Evolutionary conservation across 495 filamentous ascomycete species (phyloP).

Genomic region (Penicillium goetzii): DNA sequence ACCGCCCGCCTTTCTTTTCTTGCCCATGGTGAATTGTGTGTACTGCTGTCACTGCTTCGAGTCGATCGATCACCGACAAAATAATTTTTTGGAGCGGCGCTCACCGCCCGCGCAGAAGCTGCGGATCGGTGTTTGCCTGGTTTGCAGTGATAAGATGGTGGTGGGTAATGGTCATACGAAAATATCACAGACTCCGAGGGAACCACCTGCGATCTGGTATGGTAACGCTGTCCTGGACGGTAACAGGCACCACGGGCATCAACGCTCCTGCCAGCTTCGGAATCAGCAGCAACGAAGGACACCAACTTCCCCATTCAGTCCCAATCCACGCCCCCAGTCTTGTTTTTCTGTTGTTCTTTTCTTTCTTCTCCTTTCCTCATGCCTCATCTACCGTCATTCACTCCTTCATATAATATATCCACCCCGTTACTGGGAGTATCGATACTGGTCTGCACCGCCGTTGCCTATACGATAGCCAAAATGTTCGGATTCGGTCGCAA

Average conservation of each 20-base stretch:
- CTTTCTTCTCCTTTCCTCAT: slow-evolving; percentile 32
- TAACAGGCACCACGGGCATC: slow-evolving; percentile 7
- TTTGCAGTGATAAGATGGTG: slow-evolving; percentile 25
- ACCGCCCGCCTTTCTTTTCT: slow-evolving; percentile 75
- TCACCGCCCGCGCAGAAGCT: slow-evolving; percentile 37
- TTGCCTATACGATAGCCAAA: slow-evolving; percentile 48
- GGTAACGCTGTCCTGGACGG: slow-evolving; percentile 1
- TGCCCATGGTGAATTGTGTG: slow-evolving; percentile 61
- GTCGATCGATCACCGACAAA: slow-evolving; percentile 34
- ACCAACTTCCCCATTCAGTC: not conserved
- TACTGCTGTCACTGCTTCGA: not conserved
- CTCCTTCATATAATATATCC: slow-evolving; percentile 33
- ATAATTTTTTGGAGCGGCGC: slow-evolving; percentile 40
- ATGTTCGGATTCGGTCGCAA: slow-evolving; percentile 69
- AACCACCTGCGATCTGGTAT: slow-evolving; percentile 8
- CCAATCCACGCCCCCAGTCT: not conserved
- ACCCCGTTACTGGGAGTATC: slow-evolving; percentile 43
- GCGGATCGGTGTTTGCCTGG: slow-evolving; percentile 20
- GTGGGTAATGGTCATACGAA: slow-evolving; percentile 14
- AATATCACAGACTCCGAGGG: slow-evolving; percentile 5
- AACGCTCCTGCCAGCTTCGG: slow-evolving; percentile 12
- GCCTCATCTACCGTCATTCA: slow-evolving; percentile 32
- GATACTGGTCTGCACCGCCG: slow-evolving; percentile 49
- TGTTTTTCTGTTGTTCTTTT: slow-evolving; percentile 15
- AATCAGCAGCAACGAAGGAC: not conserved